Percentiles rank a stretch among this genome's conserved stretches.
phyloP scores from a whole-genome alignment of 257 asterid genomes.

The Scutellaria barbata region DNA sequence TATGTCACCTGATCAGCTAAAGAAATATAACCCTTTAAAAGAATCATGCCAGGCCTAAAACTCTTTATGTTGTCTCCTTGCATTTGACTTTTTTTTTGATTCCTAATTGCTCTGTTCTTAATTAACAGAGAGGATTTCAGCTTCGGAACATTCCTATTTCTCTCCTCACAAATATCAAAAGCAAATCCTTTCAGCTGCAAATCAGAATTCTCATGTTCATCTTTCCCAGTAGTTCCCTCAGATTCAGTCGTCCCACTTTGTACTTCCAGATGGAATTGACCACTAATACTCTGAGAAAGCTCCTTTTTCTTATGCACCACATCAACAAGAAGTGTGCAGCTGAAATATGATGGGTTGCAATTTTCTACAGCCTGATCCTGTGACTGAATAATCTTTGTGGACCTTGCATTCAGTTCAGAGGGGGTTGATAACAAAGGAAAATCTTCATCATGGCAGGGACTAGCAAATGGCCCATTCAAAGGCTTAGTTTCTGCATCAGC shows the following conservation, averaged over 20 bases:
- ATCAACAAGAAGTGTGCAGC: conserved; percentile 25
- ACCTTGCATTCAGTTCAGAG: conserved; percentile 27
- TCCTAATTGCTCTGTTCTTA: conserved; percentile 55
- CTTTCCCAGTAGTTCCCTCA: conserved; percentile 34
- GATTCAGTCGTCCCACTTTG: conserved; percentile 36
- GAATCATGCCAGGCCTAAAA: conserved; percentile 77
- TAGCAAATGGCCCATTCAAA: conserved; percentile 8
- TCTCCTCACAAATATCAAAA: conserved; percentile 64
- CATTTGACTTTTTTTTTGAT: conserved; percentile 38
- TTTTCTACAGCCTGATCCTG: conserved; percentile 18
- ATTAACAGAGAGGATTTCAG: conserved; percentile 51
- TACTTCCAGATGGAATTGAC: conserved; percentile 31
- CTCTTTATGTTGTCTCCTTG: conserved; percentile 43
- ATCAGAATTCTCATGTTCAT: conserved; percentile 34
- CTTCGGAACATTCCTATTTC: conserved; percentile 28
- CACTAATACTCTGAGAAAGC: conserved; percentile 11
- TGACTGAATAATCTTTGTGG: conserved; percentile 9
- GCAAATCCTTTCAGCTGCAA: conserved; percentile 23
- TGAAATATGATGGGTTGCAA: conserved; percentile 11
- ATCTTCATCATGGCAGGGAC: conserved; percentile 1
- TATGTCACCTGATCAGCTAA: conserved; percentile 61
- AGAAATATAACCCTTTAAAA: conserved; percentile 58
- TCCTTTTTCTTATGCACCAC: neutral
- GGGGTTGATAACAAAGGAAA: conserved; percentile 17
- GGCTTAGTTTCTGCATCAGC: conserved; percentile 23